phyloP scores from a whole-genome alignment of 345 rosid genomes.

The Populus alba region DNA sequence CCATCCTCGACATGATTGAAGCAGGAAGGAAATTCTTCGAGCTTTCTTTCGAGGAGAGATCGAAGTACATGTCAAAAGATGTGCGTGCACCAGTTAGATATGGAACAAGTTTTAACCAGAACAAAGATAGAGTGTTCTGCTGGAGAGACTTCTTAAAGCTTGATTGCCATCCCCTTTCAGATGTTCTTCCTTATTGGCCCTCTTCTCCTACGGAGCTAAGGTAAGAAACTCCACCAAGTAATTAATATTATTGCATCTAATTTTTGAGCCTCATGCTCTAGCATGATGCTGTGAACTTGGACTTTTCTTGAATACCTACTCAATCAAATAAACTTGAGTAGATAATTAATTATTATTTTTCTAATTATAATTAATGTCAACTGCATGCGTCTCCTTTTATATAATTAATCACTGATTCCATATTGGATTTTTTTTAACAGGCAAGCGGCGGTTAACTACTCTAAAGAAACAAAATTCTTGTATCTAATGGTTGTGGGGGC shows the following conservation, averaged over 20 bases:
- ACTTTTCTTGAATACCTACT: neutral
- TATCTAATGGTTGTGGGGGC: constrained; percentile 32
- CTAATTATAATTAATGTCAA: neutral
- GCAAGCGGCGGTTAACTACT: constrained; percentile 29
- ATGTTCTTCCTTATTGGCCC: constrained; percentile 38
- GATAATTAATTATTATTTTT: neutral
- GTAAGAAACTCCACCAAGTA: neutral
- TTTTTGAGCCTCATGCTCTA: neutral
- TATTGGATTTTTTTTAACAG: constrained; percentile 13
- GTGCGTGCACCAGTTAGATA: constrained; percentile 32
- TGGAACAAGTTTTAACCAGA: constrained; percentile 46
- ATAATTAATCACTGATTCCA: neutral
- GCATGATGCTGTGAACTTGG: neutral
- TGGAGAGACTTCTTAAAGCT: constrained; percentile 53
- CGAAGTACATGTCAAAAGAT: constrained; percentile 39
- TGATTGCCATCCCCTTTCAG: constrained; percentile 30
- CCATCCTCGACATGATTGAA: constrained; percentile 12
- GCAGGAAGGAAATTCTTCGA: constrained; percentile 30
- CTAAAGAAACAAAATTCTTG: constrained; percentile 23
- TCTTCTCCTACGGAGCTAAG: constrained; percentile 32
- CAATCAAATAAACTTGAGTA: neutral
- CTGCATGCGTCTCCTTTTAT: neutral
- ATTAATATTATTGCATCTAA: neutral
- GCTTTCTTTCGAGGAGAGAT: constrained; percentile 40
- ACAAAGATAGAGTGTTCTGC: constrained; percentile 31